These are phyloP conservation scores for Jatropha multifida DNA, from an alignment of 441 rosid genomes.

Conservation along the genomic window DNA sequence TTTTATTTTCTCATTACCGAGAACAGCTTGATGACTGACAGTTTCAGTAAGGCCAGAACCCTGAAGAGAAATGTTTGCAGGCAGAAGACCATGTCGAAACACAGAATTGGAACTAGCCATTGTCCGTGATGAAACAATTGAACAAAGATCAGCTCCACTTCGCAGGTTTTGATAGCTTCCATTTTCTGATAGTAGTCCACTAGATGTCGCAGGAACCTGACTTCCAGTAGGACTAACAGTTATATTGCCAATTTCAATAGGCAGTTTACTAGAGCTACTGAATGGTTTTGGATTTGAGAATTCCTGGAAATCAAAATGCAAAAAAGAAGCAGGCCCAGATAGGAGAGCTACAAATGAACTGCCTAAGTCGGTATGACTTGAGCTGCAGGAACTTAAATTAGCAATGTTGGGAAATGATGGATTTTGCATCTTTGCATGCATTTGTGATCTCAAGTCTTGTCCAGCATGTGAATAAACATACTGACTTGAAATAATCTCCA, in stretches of 20 bases:
- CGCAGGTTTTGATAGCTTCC: conserved; percentile 24
- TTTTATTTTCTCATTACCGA: conserved; percentile 29
- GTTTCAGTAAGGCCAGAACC: conserved; percentile 29
- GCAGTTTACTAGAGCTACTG: conserved; percentile 24
- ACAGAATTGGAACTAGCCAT: conserved; percentile 21
- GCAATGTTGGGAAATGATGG: conserved; percentile 15
- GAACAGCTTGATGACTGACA: conserved; percentile 21
- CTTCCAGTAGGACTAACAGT: conserved; percentile 28
- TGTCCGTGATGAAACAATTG: conserved; percentile 24
- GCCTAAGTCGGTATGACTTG: conserved; percentile 25
- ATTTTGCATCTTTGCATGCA: conserved; percentile 29
- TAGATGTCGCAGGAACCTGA: conserved; percentile 20
- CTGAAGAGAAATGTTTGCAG: conserved; percentile 21
- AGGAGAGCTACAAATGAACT: conserved; percentile 46
- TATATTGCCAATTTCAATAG: conserved; percentile 16
- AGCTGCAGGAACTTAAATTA: conserved; percentile 25
- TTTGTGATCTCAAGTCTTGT: conserved; percentile 30
- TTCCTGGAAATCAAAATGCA: conserved; percentile 39
- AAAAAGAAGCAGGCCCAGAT: conserved; percentile 40
- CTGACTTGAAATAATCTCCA: conserved; percentile 29
- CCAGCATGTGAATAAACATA: conserved; percentile 24
- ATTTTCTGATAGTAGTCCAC: conserved; percentile 25
- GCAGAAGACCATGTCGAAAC: conserved; percentile 27
- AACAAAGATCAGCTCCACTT: conserved; percentile 24
- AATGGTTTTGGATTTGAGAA: conserved; percentile 30